A percentile compares a stretch with the other conserved stretches of the same genome.
Evolutionary conservation across 805 yeast species (phyloP).

Genomic region (Metschnikowia gruessii): DNA sequence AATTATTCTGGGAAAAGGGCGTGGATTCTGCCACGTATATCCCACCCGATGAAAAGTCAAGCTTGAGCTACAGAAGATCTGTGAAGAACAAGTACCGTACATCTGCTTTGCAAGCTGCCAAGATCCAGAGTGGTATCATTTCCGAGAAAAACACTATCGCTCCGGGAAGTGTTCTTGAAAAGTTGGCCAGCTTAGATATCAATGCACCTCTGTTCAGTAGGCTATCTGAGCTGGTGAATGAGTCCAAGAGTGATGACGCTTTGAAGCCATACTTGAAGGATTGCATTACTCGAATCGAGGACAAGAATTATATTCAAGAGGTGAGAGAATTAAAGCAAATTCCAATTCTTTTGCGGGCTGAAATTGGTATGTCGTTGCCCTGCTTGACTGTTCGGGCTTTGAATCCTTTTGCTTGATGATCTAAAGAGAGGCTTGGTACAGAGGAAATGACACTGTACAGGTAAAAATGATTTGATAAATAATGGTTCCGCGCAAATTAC

Average conservation of each 20-base stretch:
- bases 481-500: no score
- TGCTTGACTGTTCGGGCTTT: slow-evolving; percentile 88
- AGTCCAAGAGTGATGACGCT: slow-evolving; percentile 27
- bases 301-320: slow-evolving; percentile 68
- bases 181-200: slow-evolving; percentile 50
- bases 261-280: slow-evolving; percentile 57
- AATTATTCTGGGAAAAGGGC: slow-evolving; percentile 90
- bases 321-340: slow-evolving; percentile 72
- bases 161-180: slow-evolving; percentile 45
- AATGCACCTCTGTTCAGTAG: slow-evolving; percentile 44
- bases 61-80: slow-evolving; percentile 71
- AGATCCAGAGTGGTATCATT: slow-evolving; percentile 43
- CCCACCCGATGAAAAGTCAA: slow-evolving; percentile 85
- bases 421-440: no score
- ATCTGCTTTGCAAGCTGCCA: slow-evolving; percentile 69
- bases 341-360: slow-evolving; percentile 85
- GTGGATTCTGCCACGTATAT: slow-evolving; percentile 86
- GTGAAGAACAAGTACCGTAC: slow-evolving; percentile 76
- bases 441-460: no score
- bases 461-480: no score
- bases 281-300: slow-evolving; percentile 59
- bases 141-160: slow-evolving; percentile 27
- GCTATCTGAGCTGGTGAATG: slow-evolving; percentile 19
- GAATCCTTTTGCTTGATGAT: slow-evolving; percentile 63
- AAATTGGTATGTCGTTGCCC: slow-evolving; percentile 93